Base-by-base conservation (phyloP, 1,139 yeast genomes). In the Williopsis jadinii region DNA sequence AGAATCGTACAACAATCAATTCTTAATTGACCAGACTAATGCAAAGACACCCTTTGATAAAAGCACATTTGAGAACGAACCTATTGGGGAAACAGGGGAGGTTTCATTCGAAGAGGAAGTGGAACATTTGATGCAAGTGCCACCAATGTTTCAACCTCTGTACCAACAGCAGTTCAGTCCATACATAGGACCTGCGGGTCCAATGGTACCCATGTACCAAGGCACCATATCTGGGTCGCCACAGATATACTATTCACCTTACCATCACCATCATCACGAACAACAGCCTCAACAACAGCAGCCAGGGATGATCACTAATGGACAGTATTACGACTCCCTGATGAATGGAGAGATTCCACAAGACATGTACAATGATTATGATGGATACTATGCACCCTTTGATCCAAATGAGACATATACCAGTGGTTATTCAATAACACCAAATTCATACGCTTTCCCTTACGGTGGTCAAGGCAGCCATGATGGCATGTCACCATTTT, bases 11-110 rank as follows among this genome's bases (percentile, higher is more conserved):
- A 70, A 67, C 41, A 73, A 68, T 36, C 73, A 70, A 44, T 68
- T 69, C 35, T 53, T 71, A 37, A 72, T 73, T 37, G 77, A 73
- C 47, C 77, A 73, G 49, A 66, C 77, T 0, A 67, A 66, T 34
- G 73, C 75, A 1, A 54, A 65, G 38, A 55, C 59, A 2, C 59
- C 59, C 10, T 54, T 40, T 27, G 46, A 45, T 31, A 50, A 49
- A 28, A 45, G 47, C 6, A 19, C 24, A 1, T 55, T 55, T 39
- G 53, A 50, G 9, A 29, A 19, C 24, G 24, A 19, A 19, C 24
- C 24, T 19, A 4, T 19, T 19, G 24, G 24, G 24, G 24, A 19
- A 19, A 19, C 24, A 19, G 24, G 24, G 6, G 24, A 19, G 24
- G 24, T 19, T 19, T 19, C 24, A 19, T 19, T 19, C 24, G 6